Percentiles rank a stretch among this genome's conserved stretches.
Evolutionary conservation across 2,329 filamentous ascomycete genomes (phyloP).

Genomic region (Eutypella sp.): DNA sequence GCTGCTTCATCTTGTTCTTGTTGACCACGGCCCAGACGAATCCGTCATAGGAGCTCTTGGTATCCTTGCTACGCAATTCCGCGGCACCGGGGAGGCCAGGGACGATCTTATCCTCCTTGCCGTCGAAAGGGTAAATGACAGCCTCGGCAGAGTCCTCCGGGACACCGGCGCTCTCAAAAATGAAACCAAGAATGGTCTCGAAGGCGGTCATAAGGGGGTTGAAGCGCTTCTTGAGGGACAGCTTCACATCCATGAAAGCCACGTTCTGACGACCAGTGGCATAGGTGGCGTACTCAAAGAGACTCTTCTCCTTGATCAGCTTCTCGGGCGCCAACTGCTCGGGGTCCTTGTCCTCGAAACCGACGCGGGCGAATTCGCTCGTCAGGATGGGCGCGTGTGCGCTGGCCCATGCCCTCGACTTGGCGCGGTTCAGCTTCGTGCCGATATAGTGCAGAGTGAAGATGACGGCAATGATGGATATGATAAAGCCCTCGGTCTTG

Average conservation of each 20-base stretch:
- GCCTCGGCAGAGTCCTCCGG: slow-evolving; percentile 73
- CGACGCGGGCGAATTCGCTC: slow-evolving; percentile 82
- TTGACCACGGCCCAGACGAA: slow-evolving; percentile 96
- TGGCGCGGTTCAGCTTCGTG: slow-evolving; percentile 70
- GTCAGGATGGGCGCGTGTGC: slow-evolving; percentile 68
- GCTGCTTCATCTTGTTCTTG: slow-evolving; percentile 86
- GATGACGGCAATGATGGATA: slow-evolving; percentile 69
- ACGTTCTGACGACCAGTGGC: slow-evolving; percentile 89
- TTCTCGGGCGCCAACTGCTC: slow-evolving; percentile 46
- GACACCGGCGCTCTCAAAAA: slow-evolving; percentile 69
- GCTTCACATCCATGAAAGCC: slow-evolving; percentile 81
- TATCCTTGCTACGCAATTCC: slow-evolving; percentile 50
- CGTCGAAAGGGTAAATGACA: slow-evolving; percentile 83
- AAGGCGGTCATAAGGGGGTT: slow-evolving; percentile 63
- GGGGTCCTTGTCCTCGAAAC: slow-evolving; percentile 60
- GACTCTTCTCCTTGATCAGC: slow-evolving; percentile 77
- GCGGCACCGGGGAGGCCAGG: slow-evolving; percentile 57
- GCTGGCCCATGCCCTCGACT: slow-evolving; percentile 74
- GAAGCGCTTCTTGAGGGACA: slow-evolving; percentile 79
- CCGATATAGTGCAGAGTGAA: slow-evolving; percentile 78
- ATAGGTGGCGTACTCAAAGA: slow-evolving; percentile 83
- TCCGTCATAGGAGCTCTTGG: slow-evolving; percentile 71
- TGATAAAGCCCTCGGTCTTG: slow-evolving; percentile 76
- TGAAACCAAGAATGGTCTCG: slow-evolving; percentile 67
- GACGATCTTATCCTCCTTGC: slow-evolving; percentile 76